A percentile compares a stretch with the other conserved stretches of the same genome.
phyloP scores from a whole-genome alignment of 2,329 filamentous ascomycete species.

The Ophiostoma sp. region DNA sequence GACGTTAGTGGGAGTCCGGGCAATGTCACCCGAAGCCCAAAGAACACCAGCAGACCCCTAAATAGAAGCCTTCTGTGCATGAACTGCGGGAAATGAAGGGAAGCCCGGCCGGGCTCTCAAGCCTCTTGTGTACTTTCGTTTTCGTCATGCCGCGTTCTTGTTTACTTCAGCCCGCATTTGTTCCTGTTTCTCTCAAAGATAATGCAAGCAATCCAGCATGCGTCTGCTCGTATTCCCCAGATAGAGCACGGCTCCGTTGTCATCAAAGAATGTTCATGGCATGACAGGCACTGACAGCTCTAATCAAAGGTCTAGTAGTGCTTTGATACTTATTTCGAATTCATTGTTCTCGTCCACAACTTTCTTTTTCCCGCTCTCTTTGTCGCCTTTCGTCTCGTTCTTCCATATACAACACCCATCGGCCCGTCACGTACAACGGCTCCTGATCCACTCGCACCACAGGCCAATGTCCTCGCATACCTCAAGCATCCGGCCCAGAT shows the following conservation, averaged over 20 bases:
- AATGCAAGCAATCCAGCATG: not conserved
- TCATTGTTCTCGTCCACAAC: not conserved
- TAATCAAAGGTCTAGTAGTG: not conserved
- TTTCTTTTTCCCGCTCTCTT: not conserved
- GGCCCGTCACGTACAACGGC: constrained; percentile 28
- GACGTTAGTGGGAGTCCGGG: not conserved
- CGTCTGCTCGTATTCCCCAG: not conserved
- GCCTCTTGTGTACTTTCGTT: not conserved
- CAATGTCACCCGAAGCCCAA: constrained; percentile 5
- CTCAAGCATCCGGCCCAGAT: constrained; percentile 44
- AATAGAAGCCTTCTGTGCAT: constrained; percentile 22
- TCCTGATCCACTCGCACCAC: constrained; percentile 51
- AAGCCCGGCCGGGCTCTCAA: not conserved
- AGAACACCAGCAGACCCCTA: constrained; percentile 12
- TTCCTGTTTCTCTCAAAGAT: not conserved
- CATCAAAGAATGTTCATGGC: not conserved
- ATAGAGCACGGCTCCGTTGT: not conserved
- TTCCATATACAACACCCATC: constrained; percentile 2
- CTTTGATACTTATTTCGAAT: not conserved
- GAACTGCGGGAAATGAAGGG: constrained; percentile 20
- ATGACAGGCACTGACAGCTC: not conserved
- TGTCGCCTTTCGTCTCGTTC: not conserved
- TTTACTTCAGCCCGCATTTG: not conserved
- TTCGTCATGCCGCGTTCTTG: not conserved
- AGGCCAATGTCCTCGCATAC: constrained; percentile 47